Conservation (phyloP, 257 asterid genomes). For the Nicotiana tomentosiformis region DNA sequence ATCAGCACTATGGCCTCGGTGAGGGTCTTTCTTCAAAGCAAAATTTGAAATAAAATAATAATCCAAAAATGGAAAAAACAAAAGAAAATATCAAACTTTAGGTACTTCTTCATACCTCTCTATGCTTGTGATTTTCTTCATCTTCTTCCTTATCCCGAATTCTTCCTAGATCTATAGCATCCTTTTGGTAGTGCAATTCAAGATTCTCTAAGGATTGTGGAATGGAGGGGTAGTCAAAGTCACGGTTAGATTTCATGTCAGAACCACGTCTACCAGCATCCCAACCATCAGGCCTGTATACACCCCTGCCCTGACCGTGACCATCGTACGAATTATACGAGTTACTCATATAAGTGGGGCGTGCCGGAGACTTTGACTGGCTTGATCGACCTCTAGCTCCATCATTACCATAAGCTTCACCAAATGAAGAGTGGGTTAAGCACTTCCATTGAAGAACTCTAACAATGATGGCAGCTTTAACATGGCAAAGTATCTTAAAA, state of each 20-base stretch:
- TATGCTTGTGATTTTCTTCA: constrained; percentile 79
- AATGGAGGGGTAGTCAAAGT: constrained; percentile 46
- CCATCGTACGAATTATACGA: constrained; percentile 54
- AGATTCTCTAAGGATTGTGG: constrained; percentile 70
- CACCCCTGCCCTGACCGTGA: constrained; percentile 62
- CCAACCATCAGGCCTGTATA: constrained; percentile 63
- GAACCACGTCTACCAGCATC: constrained; percentile 55
- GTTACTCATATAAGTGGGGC: constrained; percentile 38
- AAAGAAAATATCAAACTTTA: background rate
- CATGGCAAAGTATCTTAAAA: constrained; percentile 62
- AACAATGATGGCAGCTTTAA: constrained; percentile 82
- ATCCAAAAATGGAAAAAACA: background rate
- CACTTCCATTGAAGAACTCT: constrained; percentile 64
- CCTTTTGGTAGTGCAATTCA: constrained; percentile 65
- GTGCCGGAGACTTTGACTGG: constrained; percentile 85
- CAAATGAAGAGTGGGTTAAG: constrained; percentile 88
- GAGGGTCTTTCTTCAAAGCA: background rate
- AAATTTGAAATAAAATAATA: background rate
- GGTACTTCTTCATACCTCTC: constrained; percentile 60
- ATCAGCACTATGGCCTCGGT: background rate
- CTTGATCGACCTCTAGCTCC: constrained; percentile 83
- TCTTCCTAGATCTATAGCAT: constrained; percentile 80
- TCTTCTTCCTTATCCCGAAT: constrained; percentile 94
- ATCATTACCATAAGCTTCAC: constrained; percentile 96
- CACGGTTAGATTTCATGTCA: constrained; percentile 40